phyloP scores from a whole-genome alignment of 108 stramenopile genomes.

The Cyclotella atomus region DNA sequence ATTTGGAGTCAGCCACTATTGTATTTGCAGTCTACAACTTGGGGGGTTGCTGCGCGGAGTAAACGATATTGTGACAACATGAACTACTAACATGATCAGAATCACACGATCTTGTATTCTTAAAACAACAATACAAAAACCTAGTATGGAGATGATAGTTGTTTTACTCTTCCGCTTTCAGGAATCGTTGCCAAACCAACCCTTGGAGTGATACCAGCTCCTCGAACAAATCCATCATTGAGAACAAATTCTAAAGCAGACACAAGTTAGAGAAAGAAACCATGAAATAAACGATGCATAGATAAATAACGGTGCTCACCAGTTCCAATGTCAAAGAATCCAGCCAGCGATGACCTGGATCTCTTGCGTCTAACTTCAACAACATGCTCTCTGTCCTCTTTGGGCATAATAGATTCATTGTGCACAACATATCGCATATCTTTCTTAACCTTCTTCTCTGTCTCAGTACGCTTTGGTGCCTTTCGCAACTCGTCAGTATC shows the following conservation, averaged over 20 bases:
- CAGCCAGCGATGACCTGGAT: constrained; percentile 16
- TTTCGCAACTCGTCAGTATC: constrained; percentile 50
- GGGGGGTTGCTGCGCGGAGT: no score
- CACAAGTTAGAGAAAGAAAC: no score
- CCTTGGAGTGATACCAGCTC: not conserved
- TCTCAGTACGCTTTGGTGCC: constrained; percentile 39
- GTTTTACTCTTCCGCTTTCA: constrained; percentile 1
- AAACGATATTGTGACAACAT: no score
- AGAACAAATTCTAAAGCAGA: constrained; percentile 22
- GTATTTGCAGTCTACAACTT: no score
- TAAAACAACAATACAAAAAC: no score
- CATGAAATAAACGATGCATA: no score
- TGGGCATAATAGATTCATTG: constrained; percentile 30
- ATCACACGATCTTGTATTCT: no score
- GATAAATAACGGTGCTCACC: no score
- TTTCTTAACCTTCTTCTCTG: constrained; percentile 47
- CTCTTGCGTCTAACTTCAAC: constrained; percentile 22
- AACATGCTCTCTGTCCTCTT: constrained; percentile 34
- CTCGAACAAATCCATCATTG: constrained; percentile 37
- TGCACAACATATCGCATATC: constrained; percentile 53
- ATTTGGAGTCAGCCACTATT: no score
- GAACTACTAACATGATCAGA: no score
- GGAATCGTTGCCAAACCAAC: constrained; percentile 5
- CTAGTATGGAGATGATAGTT: constrained; percentile 12
- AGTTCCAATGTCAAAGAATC: constrained; percentile 40